A percentile compares a stretch with the other conserved stretches of the same genome.
These are phyloP conservation scores for Penicillium sp. DNA, from an alignment of 2,329 filamentous ascomycete species.

Conservation along the genomic window DNA sequence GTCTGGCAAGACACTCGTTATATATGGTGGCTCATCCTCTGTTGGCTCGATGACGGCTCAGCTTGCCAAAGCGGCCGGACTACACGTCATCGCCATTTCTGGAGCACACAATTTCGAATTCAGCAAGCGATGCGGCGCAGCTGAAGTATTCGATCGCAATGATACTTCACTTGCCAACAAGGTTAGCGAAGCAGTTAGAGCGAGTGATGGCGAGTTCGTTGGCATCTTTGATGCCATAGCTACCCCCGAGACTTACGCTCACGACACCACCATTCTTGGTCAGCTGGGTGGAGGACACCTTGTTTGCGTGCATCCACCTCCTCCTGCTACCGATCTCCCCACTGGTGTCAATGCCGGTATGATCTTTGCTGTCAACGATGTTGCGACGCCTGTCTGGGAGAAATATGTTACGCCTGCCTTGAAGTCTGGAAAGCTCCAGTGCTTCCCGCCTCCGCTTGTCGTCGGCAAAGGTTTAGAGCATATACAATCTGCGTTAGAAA, in stretches of 20 bases:
- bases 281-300: not conserved
- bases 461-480: not conserved
- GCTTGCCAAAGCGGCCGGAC: not conserved
- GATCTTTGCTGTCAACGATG: not conserved
- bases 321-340: not conserved
- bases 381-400: not conserved
- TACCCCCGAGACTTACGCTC: not conserved
- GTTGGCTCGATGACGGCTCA: not conserved
- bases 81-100: not conserved
- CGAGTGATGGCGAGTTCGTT: not conserved
- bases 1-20: not conserved
- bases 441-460: not conserved
- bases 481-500: not conserved
- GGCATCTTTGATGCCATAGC: not conserved
- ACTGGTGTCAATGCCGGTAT: not conserved
- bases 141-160: not conserved
- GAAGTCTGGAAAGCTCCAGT: not conserved
- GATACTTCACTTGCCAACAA: not conserved
- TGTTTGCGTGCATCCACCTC: not conserved
- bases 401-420: not conserved
- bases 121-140: no score
- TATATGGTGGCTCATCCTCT: not conserved
- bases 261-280: not conserved
- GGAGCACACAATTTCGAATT: no score
- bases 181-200: not conserved